Conservation (phyloP, 1,284 basidiomycete species). For the Leccinum glutinopallens region DNA sequence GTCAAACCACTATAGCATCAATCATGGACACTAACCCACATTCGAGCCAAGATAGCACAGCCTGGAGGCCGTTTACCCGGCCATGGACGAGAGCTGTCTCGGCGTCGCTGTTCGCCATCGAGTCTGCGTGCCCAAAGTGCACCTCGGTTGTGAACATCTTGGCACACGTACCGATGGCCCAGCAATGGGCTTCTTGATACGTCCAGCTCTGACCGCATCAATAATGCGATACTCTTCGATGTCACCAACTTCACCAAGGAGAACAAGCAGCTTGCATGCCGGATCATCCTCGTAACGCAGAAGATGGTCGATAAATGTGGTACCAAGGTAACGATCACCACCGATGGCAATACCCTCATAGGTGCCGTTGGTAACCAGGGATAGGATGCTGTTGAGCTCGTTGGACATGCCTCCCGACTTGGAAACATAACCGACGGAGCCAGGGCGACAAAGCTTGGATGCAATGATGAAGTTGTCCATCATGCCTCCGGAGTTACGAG, state of each 20-base stretch:
- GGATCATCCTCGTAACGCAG: conserved; percentile 97
- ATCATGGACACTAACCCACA: no score
- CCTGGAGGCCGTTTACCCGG: no score
- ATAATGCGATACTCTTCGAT: conserved; percentile 99
- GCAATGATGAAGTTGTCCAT: conserved; percentile 99
- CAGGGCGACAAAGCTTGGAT: conserved; percentile 97
- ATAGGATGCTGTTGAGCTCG: conserved; percentile 99
- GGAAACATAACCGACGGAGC: conserved; percentile 98
- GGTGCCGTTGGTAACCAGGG: conserved; percentile 95
- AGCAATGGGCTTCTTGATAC: conserved; percentile 97
- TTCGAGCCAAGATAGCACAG: no score
- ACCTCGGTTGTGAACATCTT: conserved; percentile 99
- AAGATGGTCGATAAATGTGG: conserved; percentile 99
- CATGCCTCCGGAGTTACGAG: conserved; percentile 56
- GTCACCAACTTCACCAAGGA: conserved; percentile 98
- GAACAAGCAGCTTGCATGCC: conserved; percentile 97
- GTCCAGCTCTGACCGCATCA: conserved; percentile 92
- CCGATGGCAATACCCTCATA: conserved; percentile 99
- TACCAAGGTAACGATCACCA: conserved; percentile 98
- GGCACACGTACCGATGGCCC: conserved; percentile 99
- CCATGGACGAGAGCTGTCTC: conserved; percentile 71
- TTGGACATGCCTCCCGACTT: conserved; percentile 99
- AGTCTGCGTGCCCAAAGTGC: conserved; percentile 98
- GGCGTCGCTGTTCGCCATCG: conserved; percentile 96
- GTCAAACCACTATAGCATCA: no score